Percentiles rank a stretch among this genome's conserved stretches.
Evolutionary conservation across 2,329 filamentous ascomycete species (phyloP).

Genomic region (Verruconis gallopava): DNA sequence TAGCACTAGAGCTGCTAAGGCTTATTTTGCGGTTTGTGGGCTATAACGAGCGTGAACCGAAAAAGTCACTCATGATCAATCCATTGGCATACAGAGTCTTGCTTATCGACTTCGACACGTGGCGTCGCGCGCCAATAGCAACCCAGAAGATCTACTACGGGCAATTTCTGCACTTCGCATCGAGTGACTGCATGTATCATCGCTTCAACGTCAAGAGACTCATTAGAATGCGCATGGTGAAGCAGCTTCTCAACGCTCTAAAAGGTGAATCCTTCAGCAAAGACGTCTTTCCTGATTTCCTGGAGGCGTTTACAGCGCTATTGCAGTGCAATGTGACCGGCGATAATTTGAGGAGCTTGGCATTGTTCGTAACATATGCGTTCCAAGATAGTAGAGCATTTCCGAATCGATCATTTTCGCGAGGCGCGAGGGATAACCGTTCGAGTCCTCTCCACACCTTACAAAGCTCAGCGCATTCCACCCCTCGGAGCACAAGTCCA

Average conservation of each 20-base stretch:
- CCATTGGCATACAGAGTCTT: constrained; percentile 86
- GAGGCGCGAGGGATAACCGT: not conserved
- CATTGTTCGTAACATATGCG: constrained; percentile 86
- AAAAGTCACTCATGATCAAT: constrained; percentile 89
- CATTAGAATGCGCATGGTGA: constrained; percentile 85
- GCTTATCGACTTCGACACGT: constrained; percentile 84
- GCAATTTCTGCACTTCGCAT: constrained; percentile 76
- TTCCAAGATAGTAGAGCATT: constrained; percentile 51
- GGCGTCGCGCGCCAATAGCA: constrained; percentile 63
- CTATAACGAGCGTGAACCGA: constrained; percentile 65
- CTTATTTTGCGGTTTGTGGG: constrained; percentile 78
- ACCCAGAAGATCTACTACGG: constrained; percentile 85
- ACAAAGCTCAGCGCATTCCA: not conserved
- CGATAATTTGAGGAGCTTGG: constrained; percentile 73
- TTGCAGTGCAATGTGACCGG: constrained; percentile 70
- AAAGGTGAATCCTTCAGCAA: constrained; percentile 69
- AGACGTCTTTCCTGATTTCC: constrained; percentile 61
- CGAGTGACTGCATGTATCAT: constrained; percentile 74
- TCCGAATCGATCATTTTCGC: constrained; percentile 12
- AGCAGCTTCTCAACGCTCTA: constrained; percentile 75
- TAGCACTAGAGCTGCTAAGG: constrained; percentile 52
- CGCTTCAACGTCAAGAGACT: constrained; percentile 83
- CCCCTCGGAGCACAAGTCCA: not conserved
- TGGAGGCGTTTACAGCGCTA: constrained; percentile 65
- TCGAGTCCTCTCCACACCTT: constrained; percentile 12